phyloP scores from a whole-genome alignment of 2,329 filamentous ascomycete species.

The Sporothrix humicola region DNA sequence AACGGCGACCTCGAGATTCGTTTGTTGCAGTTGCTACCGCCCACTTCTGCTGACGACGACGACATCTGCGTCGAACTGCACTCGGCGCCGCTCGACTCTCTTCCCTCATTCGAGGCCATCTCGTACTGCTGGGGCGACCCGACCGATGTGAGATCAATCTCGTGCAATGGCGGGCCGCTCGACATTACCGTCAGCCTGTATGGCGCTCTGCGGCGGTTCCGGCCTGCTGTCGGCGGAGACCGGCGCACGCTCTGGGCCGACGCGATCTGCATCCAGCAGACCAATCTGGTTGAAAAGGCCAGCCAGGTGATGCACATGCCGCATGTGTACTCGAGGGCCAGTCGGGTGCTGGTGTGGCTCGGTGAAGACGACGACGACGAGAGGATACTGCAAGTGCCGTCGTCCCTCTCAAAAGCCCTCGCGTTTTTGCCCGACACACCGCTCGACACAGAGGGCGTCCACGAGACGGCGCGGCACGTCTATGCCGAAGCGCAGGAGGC shows the following conservation, averaged over 20 bases:
- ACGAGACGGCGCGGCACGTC: constrained; percentile 39
- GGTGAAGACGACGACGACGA: constrained; percentile 41
- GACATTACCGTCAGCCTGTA: constrained; percentile 19
- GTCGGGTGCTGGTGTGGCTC: constrained; percentile 45
- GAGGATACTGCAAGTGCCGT: neutral
- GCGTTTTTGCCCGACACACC: constrained; percentile 37
- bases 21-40: neutral
- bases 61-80: constrained; percentile 17
- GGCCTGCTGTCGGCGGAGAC: neutral
- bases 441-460: constrained; percentile 44
- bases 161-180: neutral
- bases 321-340: constrained; percentile 44
- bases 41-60: neutral
- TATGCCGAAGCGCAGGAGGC: neutral
- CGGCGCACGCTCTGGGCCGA: constrained; percentile 45
- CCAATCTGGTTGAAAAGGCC: constrained; percentile 42
- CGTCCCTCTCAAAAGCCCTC: constrained; percentile 31
- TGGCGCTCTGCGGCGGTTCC: neutral
- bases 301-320: constrained; percentile 47
- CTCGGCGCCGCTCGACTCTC: neutral
- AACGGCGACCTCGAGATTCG: constrained; percentile 10
- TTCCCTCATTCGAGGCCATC: constrained; percentile 18
- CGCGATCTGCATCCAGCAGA: constrained; percentile 36
- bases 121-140: constrained; percentile 27
- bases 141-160: neutral